phyloP scores from a whole-genome alignment of 495 filamentous ascomycete species.

The Choiromyces venosus region DNA sequence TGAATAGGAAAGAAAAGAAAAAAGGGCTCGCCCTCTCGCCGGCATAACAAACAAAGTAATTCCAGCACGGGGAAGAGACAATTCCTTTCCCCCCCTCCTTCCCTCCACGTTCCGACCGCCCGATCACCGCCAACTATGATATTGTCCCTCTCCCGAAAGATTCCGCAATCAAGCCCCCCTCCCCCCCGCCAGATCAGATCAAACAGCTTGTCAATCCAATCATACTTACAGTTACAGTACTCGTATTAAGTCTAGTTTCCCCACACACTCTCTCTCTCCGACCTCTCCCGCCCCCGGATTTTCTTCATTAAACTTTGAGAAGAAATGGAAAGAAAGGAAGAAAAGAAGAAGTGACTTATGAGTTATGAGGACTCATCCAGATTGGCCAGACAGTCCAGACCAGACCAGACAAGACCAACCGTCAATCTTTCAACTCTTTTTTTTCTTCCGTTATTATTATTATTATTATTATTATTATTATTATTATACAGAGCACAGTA shows the following conservation, averaged over 20 bases:
- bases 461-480: too few relatives aligned
- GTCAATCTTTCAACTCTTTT: neutral
- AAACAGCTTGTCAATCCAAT: neutral
- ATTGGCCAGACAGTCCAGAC: neutral
- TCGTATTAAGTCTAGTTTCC: too few relatives aligned
- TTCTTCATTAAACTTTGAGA: too few relatives aligned
- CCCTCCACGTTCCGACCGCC: neutral
- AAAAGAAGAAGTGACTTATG: neutral
- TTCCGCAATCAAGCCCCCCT: neutral
- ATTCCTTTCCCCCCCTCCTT: neutral
- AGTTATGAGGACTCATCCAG: neutral
- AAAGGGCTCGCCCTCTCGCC: neutral
- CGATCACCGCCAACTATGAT: neutral
- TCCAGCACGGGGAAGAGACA: neutral
- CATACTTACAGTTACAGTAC: neutral
- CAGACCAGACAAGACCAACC: too few relatives aligned
- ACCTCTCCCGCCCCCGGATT: neutral
- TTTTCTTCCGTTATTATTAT: too few relatives aligned
- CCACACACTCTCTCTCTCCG: neutral
- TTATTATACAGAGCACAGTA: too few relatives aligned
- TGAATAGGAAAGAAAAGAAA: neutral
- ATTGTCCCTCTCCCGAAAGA: neutral
- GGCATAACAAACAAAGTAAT: neutral
- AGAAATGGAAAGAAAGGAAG: too few relatives aligned
- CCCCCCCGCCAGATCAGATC: neutral